phyloP scores from a whole-genome alignment of 495 filamentous ascomycete species.

The Penicillium diatomitis region DNA sequence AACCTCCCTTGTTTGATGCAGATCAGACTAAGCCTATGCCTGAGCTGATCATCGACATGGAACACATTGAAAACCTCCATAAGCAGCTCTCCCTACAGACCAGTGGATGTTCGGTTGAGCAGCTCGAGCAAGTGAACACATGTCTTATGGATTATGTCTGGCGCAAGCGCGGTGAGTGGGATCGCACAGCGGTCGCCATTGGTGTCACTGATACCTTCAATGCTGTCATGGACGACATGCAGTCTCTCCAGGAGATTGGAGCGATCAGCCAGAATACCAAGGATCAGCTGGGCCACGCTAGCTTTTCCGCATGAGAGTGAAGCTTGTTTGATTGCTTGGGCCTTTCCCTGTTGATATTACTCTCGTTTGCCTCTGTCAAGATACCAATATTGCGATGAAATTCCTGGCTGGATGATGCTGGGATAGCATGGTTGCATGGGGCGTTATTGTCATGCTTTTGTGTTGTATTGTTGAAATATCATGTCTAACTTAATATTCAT shows the following conservation, averaged over 20 bases:
- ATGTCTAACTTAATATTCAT: too few species aligned
- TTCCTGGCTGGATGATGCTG: too few species aligned
- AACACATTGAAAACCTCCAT: constrained; percentile 46
- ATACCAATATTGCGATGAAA: too few species aligned
- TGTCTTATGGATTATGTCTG: constrained; percentile 84
- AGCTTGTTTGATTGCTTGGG: background rate
- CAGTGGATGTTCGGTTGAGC: constrained; percentile 79
- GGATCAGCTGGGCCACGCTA: constrained; percentile 21
- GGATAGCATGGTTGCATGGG: too few species aligned
- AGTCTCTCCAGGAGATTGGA: constrained; percentile 50
- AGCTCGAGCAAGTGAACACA: constrained; percentile 89
- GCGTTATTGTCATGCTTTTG: too few species aligned
- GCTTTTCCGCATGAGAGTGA: constrained; percentile 8
- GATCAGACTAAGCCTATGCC: constrained; percentile 22
- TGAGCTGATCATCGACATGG: constrained; percentile 48
- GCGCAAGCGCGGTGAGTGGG: constrained; percentile 66
- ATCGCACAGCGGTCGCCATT: constrained; percentile 60
- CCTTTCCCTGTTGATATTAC: constrained; percentile 3
- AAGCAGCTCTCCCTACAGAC: constrained; percentile 51
- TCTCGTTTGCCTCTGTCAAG: background rate
- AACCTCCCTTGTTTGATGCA: constrained; percentile 40
- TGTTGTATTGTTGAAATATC: too few species aligned
- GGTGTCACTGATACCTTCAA: constrained; percentile 62
- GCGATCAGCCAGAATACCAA: constrained; percentile 34
- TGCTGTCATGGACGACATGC: constrained; percentile 72